Evolutionary conservation across 1,284 basidiomycete species (phyloP).

Genomic region (Termitomyces sp.): DNA sequence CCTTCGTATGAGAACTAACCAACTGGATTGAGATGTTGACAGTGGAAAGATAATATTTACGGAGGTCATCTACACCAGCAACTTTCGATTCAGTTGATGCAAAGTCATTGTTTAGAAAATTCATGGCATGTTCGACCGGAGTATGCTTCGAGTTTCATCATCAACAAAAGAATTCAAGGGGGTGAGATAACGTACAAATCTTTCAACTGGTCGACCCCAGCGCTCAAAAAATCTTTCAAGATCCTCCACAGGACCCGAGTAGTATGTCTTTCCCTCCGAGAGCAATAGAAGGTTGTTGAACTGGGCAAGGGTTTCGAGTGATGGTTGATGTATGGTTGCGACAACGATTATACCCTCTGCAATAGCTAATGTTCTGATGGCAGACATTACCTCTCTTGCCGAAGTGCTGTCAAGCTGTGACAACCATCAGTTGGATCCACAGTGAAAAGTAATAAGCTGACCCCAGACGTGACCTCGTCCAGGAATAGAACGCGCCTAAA

Average conservation of each 20-base stretch:
- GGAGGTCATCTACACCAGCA: conserved; percentile 24
- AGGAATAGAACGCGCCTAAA: conserved; percentile 48
- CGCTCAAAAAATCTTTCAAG: conserved; percentile 32
- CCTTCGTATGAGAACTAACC: conserved; percentile 2
- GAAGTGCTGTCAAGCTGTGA: conserved; percentile 54
- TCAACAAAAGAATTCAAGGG: background rate
- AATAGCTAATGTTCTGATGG: conserved; percentile 39
- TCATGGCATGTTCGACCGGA: conserved; percentile 38
- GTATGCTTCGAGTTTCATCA: conserved; percentile 22
- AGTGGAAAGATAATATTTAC: conserved; percentile 28
- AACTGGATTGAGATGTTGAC: conserved; percentile 1
- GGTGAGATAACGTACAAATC: conserved; percentile 26
- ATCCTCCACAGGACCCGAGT: conserved; percentile 41
- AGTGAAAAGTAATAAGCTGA: conserved; percentile 16
- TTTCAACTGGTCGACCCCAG: conserved; percentile 32
- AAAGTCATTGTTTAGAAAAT: conserved; percentile 43
- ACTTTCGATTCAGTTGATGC: conserved; percentile 16
- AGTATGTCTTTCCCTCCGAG: conserved; percentile 40
- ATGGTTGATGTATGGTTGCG: conserved; percentile 63
- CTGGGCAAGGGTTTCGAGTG: conserved; percentile 48
- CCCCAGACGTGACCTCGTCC: conserved; percentile 60
- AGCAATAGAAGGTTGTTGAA: conserved; percentile 58
- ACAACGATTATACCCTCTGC: conserved; percentile 52
- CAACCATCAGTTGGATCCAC: background rate
- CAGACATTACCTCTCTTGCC: conserved; percentile 46